These are phyloP conservation scores for Colletotrichum trifolii DNA, from an alignment of 2,329 filamentous ascomycete species.

Conservation along the genomic window DNA sequence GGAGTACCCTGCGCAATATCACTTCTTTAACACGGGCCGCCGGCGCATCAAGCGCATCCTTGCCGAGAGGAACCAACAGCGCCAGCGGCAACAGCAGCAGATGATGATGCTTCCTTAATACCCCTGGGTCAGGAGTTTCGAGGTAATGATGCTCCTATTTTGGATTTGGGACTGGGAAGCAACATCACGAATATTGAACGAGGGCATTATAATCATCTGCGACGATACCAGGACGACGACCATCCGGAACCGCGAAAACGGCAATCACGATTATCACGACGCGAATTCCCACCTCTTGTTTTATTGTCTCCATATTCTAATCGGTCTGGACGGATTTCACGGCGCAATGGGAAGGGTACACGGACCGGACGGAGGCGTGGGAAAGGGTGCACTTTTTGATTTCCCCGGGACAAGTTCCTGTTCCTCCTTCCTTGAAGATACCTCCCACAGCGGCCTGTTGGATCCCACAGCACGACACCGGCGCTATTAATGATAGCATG, in stretches of 20 bases:
- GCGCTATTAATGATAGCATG: slow-evolving; percentile 23
- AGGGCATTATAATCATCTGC: no score
- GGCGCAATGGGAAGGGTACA: no score
- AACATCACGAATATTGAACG: not conserved
- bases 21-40: slow-evolving; percentile 33
- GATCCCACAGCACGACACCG: slow-evolving; percentile 34
- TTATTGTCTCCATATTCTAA: no score
- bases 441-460: slow-evolving; percentile 31
- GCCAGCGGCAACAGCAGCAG: slow-evolving; percentile 28
- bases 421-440: slow-evolving; percentile 18
- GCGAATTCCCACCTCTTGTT: no score
- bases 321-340: no score
- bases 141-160: not conserved
- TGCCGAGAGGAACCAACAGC: slow-evolving; percentile 30
- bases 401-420: not conserved
- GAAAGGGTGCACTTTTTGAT: slow-evolving; percentile 2
- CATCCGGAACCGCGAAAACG: no score
- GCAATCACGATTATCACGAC: no score
- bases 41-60: slow-evolving; percentile 33
- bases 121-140: not conserved
- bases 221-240: no score
- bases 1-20: slow-evolving; percentile 44
- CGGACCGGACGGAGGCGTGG: not conserved
- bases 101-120: slow-evolving; percentile 25
- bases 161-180: not conserved